Percentiles rank a stretch among this genome's conserved stretches.
phyloP scores from a whole-genome alignment of 306 rosid genomes.

The Phaseolus lunatus region DNA sequence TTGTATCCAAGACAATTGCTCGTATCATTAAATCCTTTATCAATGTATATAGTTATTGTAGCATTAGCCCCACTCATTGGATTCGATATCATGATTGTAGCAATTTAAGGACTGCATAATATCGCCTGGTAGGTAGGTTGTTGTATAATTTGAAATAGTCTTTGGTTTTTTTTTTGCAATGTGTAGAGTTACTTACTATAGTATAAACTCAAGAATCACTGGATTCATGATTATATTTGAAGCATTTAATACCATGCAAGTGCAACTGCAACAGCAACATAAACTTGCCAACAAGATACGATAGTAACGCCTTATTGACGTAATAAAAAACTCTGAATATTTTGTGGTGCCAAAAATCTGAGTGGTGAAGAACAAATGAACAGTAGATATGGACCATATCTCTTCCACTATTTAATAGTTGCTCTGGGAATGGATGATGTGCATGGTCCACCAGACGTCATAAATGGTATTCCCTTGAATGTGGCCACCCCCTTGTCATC shows the following conservation, averaged over 20 bases:
- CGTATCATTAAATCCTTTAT: background rate
- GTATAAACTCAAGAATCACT: background rate
- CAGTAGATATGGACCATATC: conserved; percentile 34
- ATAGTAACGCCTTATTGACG: conserved; percentile 32
- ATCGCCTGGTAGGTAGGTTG: conserved; percentile 7
- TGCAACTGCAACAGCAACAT: conserved; percentile 43
- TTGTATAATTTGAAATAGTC: background rate
- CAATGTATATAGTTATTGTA: background rate
- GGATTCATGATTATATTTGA: conserved; percentile 22
- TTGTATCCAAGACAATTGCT: background rate
- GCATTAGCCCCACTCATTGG: conserved; percentile 1
- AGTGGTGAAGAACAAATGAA: conserved; percentile 45
- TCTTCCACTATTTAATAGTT: conserved; percentile 63
- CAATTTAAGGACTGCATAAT: background rate
- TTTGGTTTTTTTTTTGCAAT: background rate
- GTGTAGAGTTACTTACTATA: background rate
- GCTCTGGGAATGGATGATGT: conserved; percentile 76
- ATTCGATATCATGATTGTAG: conserved; percentile 18
- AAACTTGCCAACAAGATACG: background rate
- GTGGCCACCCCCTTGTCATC: conserved; percentile 89
- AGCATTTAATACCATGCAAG: conserved; percentile 41
- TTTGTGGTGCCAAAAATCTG: conserved; percentile 38
- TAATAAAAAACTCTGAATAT: conserved; percentile 33
- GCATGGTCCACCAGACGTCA: conserved; percentile 94
- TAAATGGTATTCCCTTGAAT: conserved; percentile 87